Evolutionary conservation across 2,329 filamentous ascomycete genomes (phyloP).

Genomic region (Paecilomyces fulvus): DNA sequence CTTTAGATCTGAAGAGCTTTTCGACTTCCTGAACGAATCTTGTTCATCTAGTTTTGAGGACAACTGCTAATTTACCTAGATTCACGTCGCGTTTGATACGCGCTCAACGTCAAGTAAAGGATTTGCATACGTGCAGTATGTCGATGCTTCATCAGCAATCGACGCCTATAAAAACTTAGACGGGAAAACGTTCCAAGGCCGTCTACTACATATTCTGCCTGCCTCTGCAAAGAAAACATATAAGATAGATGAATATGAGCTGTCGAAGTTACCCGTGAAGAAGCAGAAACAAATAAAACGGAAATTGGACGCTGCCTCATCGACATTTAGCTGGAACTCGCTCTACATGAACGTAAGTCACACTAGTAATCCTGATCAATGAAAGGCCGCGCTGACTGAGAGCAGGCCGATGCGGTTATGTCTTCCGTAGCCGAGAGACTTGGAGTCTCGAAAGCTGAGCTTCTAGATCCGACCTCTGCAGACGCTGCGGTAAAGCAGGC

Average conservation of each 20-base stretch:
- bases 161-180: conserved; percentile 73
- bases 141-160: conserved; percentile 62
- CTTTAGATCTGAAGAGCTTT: conserved; percentile 65
- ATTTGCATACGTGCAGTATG: conserved; percentile 78
- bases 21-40: not conserved
- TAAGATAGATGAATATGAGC: conserved; percentile 75
- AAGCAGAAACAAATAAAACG: conserved; percentile 87
- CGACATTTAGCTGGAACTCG: conserved; percentile 96
- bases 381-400: not conserved
- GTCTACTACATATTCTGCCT: conserved; percentile 82
- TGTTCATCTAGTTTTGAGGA: conserved; percentile 10
- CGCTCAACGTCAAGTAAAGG: conserved; percentile 70
- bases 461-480: conserved; percentile 90
- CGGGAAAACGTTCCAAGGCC: conserved; percentile 82
- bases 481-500: conserved; percentile 95
- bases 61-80: conserved; percentile 51
- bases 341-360: conserved; percentile 81
- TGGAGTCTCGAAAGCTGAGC: conserved; percentile 80
- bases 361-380: not conserved
- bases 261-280: conserved; percentile 88
- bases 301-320: conserved; percentile 68
- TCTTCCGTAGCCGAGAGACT: conserved; percentile 78
- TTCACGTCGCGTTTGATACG: conserved; percentile 72
- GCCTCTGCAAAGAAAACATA: conserved; percentile 73
- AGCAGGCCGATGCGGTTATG: conserved; percentile 71